Evolutionary conservation across 23 red algal species (phyloP), one percentile per base, ranked within the genome.

Genomic region (Chondrus crispus): DNA sequence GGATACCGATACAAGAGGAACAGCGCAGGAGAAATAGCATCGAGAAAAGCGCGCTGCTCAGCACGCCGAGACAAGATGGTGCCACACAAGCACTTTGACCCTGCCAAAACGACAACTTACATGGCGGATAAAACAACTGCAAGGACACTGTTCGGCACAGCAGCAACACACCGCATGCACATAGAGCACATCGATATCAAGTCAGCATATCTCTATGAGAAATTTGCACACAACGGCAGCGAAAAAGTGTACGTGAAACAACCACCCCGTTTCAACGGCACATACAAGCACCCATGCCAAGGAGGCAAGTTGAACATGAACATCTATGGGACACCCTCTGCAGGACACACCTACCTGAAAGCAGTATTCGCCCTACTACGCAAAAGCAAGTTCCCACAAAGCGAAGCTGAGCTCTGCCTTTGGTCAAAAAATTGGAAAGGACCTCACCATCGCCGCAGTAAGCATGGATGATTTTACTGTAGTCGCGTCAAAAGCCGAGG

Each of bases 101-200:
- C 72, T 12, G 30, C 22, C n/a, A 42, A 77, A 19, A 48, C 32
- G 5, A 74, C 69, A 18, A 74, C 69, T 6, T 74, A 74, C 10
- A 74, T n/a, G 29, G 69, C 51, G 39, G 22, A 74, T 43, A 5
- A n/a, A 35, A 74, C 13, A 6, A 77, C 72, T 26, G 5, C 47
- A 77, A 42, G 72, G 2, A 43, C 52, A 26, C 72, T 77, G 3
- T 48, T 47, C 4, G 72, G 44, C 3, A 16, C 52, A 46, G 44
- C 47, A 26, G 72, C 72, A 46, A 20, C 2, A 3, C 39, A 77
- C 35, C 3, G 42, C 41, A 3, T 77, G 40, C 72, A 42, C 19
- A 10, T 77, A 6, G 72, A 77, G 18, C 72, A 77, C 72, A 50
- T 48, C 18, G 40, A 77, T 6, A 77, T 77, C 72, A 77, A 43